A percentile compares a stretch with the other conserved stretches of the same genome.
These are phyloP conservation scores for Chenopodium album DNA, from an alignment of 148 eudicot species.

Conservation along the genomic window DNA sequence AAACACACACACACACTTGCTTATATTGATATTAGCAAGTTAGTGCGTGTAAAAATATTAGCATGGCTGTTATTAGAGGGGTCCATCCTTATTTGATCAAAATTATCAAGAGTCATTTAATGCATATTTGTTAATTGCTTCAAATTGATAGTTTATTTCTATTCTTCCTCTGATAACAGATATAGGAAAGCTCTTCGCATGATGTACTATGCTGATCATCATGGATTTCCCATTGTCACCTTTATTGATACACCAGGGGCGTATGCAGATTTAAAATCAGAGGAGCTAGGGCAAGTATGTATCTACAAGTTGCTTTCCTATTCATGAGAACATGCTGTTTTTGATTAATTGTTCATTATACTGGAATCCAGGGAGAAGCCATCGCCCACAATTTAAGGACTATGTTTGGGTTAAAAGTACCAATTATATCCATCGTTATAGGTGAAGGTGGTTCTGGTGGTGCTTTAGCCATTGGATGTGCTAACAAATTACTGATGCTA, in stretches of 20 bases:
- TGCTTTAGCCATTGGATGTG: constrained; percentile 90
- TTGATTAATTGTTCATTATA: not conserved
- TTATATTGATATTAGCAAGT: not conserved
- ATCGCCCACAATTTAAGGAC: constrained; percentile 81
- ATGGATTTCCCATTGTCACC: constrained; percentile 77
- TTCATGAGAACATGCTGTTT: not conserved
- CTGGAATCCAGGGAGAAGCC: constrained; percentile 72
- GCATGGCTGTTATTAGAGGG: not conserved
- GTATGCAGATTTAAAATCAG: constrained; percentile 82
- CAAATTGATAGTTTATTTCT: not conserved
- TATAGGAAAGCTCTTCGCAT: constrained; percentile 83
- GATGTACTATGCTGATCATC: constrained; percentile 90
- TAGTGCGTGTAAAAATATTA: not conserved
- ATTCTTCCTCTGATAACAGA: constrained; percentile 32
- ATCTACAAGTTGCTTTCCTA: constrained; percentile 5
- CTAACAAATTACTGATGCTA: constrained; percentile 72
- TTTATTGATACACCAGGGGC: constrained; percentile 94
- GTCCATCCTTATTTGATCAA: not conserved
- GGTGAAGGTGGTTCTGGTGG: constrained; percentile 98
- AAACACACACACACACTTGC: not conserved
- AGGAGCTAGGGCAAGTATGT: constrained; percentile 84
- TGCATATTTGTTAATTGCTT: not conserved
- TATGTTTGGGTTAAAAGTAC: constrained; percentile 87
- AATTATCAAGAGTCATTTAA: no score
- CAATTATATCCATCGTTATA: constrained; percentile 75